A percentile compares a stretch with the other conserved stretches of the same genome.
Evolutionary conservation across 345 rosid species (phyloP).

Genomic region (Raphanus raphanistrum): DNA sequence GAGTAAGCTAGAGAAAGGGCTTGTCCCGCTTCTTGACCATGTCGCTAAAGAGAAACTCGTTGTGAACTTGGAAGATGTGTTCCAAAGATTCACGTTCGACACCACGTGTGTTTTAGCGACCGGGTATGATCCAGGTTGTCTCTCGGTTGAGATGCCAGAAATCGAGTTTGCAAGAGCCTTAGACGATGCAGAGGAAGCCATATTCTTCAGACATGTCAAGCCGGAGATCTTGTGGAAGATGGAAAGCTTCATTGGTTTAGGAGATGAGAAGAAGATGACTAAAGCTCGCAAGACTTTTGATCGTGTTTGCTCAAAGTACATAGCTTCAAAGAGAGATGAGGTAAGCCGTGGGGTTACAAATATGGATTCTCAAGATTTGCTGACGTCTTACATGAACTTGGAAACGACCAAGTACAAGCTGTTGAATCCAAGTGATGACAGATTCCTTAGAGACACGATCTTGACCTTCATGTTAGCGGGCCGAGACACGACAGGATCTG

Average conservation of each 20-base stretch:
- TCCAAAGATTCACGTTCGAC: constrained; percentile 52
- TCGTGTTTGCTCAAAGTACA: constrained; percentile 27
- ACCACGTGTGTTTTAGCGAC: constrained; percentile 46
- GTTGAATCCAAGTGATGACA: constrained; percentile 34
- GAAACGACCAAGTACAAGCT: constrained; percentile 26
- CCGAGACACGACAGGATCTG: constrained; percentile 47
- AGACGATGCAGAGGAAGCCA: constrained; percentile 43
- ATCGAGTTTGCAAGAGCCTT: constrained; percentile 38
- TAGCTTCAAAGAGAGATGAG: constrained; percentile 41
- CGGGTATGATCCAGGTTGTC: constrained; percentile 51
- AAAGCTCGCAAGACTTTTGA: constrained; percentile 27
- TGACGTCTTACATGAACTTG: constrained; percentile 44
- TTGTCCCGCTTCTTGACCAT: constrained; percentile 42
- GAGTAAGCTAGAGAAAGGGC: constrained; percentile 29
- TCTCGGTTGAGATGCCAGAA: constrained; percentile 42
- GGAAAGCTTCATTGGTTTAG: constrained; percentile 37
- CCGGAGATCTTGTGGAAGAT: constrained; percentile 44
- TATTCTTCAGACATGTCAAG: constrained; percentile 29
- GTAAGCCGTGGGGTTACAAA: constrained; percentile 7
- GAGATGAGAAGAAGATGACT: constrained; percentile 46
- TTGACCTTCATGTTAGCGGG: constrained; percentile 58
- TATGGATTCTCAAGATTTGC: constrained; percentile 34
- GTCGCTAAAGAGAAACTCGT: constrained; percentile 26
- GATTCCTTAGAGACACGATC: constrained; percentile 55
- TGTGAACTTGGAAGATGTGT: constrained; percentile 44